Evolutionary conservation across 805 yeast species (phyloP).

Genomic region (Ogataea allantospora): DNA sequence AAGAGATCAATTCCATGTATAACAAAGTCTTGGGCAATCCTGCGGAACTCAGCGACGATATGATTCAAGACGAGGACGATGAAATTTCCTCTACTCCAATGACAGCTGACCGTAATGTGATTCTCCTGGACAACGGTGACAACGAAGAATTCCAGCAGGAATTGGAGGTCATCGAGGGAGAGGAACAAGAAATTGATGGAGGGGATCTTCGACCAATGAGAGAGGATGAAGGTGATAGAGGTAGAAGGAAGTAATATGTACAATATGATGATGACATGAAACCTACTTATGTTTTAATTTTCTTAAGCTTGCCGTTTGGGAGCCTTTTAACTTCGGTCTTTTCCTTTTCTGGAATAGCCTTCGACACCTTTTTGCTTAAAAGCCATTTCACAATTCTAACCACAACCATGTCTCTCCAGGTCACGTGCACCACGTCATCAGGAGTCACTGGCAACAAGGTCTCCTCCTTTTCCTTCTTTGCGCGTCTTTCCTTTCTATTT

Average conservation of each 20-base stretch:
- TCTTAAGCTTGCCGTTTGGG: constrained; percentile 57
- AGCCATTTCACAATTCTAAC: constrained; percentile 40
- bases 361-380: constrained; percentile 39
- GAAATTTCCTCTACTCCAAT: constrained; percentile 13
- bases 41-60: constrained; percentile 25
- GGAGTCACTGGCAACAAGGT: constrained; percentile 43
- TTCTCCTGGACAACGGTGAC: constrained; percentile 38
- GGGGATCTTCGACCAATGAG: constrained; percentile 39
- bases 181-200: constrained; percentile 24
- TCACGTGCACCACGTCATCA: constrained; percentile 47
- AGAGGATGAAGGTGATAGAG: constrained; percentile 17
- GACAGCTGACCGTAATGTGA: constrained; percentile 27
- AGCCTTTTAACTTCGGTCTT: constrained; percentile 38
- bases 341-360: neutral
- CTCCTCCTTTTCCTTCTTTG: constrained; percentile 23
- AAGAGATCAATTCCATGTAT: constrained; percentile 54
- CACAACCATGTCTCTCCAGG: constrained; percentile 44
- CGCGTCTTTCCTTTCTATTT: constrained; percentile 21
- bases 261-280: constrained; percentile 12
- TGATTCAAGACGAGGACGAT: constrained; percentile 30
- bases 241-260: constrained; percentile 17
- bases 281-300: constrained; percentile 1
- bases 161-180: constrained; percentile 26
- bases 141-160: constrained; percentile 46
- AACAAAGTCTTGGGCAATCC: constrained; percentile 56